Conservation (phyloP, 306 rosid species). For the Dryas drummondii region DNA sequence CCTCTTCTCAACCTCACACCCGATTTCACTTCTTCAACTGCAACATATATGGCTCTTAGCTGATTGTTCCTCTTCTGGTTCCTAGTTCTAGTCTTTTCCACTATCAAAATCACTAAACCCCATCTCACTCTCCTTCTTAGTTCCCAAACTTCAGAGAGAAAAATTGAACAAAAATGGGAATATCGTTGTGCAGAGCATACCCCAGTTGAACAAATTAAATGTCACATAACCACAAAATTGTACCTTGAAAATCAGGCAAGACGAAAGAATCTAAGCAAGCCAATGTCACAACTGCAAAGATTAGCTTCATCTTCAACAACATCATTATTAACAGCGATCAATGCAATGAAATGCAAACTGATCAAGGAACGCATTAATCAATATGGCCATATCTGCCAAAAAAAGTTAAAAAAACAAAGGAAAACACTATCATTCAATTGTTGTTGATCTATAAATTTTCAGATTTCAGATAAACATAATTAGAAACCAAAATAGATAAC, state of each 20-base stretch:
- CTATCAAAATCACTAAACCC: too few species aligned
- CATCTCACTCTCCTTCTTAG: too few species aligned
- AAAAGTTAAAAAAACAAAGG: conserved; percentile 20
- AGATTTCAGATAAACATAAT: not conserved
- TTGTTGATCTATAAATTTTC: conserved; percentile 2
- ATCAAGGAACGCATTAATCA: conserved; percentile 18
- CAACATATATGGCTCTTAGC: not conserved
- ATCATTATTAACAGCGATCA: conserved; percentile 23
- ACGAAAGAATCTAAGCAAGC: conserved; percentile 60
- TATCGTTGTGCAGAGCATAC: conserved; percentile 1
- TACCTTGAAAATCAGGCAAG: conserved; percentile 83
- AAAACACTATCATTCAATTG: conserved; percentile 15
- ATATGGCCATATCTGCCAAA: conserved; percentile 43
- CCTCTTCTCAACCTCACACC: too few species aligned
- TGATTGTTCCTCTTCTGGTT: too few species aligned
- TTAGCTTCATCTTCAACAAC: conserved; percentile 52
- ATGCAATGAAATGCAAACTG: conserved; percentile 26
- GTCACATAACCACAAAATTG: not conserved
- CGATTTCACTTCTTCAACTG: not conserved
- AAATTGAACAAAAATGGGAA: not conserved
- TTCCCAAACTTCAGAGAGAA: not conserved
- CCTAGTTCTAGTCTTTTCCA: too few species aligned
- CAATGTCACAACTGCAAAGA: conserved; percentile 44
- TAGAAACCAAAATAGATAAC: conserved; percentile 26
- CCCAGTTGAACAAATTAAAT: conserved; percentile 7